Conservation (phyloP, 192 early-diverging fungal genomes). For the Dissophora globulifera region DNA sequence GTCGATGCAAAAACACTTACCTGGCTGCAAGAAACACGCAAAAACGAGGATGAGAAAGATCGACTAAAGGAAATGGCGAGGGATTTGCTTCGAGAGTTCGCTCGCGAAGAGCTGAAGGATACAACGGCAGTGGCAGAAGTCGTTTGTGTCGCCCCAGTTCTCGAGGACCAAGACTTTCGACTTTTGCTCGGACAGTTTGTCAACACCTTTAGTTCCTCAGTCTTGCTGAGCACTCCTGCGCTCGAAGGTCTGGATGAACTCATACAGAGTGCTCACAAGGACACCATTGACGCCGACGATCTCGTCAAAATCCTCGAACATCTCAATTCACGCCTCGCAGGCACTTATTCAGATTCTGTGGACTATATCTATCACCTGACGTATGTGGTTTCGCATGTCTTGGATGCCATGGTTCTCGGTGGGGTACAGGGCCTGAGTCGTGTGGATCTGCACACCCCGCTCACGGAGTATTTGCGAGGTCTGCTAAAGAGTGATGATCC, state of each 20-base stretch:
- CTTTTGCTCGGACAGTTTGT: no score
- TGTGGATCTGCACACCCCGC: background rate
- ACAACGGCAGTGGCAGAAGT: background rate
- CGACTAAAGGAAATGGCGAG: background rate
- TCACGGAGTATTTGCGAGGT: conserved; percentile 1
- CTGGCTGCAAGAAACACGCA: no score
- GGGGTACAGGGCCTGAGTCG: conserved; percentile 6
- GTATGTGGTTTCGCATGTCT: background rate
- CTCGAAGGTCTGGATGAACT: conserved; percentile 9
- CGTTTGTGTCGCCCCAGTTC: background rate
- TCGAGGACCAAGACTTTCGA: no score
- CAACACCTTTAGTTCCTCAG: no score
- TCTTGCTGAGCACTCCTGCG: background rate
- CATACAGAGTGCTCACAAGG: background rate
- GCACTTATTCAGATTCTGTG: background rate
- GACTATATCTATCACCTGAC: conserved; percentile 1
- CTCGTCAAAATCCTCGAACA: conserved; percentile 4
- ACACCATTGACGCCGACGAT: background rate
- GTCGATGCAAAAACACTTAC: background rate
- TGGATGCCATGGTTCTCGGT: conserved; percentile 7
- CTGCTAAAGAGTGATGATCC: background rate
- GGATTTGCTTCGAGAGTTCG: background rate
- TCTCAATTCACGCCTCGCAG: background rate
- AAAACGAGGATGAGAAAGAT: background rate
- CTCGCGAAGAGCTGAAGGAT: background rate